Conservation (phyloP, 208 protist genomes). For the Trypanosoma melophagium region DNA sequence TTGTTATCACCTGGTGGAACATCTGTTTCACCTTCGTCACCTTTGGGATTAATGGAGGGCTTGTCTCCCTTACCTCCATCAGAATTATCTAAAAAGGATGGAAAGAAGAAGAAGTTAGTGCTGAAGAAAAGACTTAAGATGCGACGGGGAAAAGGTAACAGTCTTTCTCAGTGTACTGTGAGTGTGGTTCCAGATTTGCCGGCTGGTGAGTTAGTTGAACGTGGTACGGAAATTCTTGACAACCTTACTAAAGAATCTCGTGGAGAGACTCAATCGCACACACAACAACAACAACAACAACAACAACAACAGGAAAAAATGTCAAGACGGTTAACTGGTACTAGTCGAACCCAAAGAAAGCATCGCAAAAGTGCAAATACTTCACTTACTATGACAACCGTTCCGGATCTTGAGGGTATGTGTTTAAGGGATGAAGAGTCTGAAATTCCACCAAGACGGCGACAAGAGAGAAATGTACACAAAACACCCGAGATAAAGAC, state of each 20-base stretch:
- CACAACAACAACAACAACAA: no score
- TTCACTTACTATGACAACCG: neutral
- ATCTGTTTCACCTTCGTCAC: no score
- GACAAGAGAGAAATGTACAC: neutral
- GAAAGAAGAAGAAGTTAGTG: conserved; percentile 47
- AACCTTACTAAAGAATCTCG: conserved; percentile 7
- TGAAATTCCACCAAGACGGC: neutral
- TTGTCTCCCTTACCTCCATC: neutral
- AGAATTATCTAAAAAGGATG: conserved; percentile 4
- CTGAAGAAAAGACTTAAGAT: conserved; percentile 37
- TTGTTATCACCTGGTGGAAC: no score
- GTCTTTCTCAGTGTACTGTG: conserved; percentile 28
- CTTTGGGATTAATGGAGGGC: no score
- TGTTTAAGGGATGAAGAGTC: neutral
- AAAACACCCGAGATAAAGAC: neutral
- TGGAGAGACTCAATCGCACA: no score
- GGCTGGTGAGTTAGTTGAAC: conserved; percentile 48
- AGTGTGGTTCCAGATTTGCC: conserved; percentile 41
- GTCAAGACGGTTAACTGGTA: neutral
- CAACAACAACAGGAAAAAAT: neutral
- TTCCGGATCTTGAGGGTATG: neutral
- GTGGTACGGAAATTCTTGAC: conserved; percentile 29
- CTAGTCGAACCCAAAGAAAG: neutral
- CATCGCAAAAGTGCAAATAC: neutral
- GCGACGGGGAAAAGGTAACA: conserved; percentile 25